phyloP scores from a whole-genome alignment of 2,329 filamentous ascomycete genomes.

The Sporothrix phasma region DNA sequence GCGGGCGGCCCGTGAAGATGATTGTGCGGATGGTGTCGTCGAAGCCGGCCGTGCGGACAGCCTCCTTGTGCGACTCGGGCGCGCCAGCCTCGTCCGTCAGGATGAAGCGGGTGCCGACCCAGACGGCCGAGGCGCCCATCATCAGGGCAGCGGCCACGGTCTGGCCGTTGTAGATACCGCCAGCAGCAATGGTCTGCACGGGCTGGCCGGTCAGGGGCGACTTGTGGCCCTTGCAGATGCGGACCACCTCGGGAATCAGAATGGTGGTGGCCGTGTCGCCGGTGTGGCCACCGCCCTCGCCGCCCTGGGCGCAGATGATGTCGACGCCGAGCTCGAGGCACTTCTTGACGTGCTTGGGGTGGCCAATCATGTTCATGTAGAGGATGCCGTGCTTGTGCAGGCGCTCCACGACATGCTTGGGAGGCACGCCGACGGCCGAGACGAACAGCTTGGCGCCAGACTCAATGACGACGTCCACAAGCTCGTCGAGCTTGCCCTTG shows the following conservation, averaged over 20 bases:
- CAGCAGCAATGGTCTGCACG: conserved; percentile 87
- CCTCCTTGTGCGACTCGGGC: conserved; percentile 87
- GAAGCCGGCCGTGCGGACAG: conserved; percentile 80
- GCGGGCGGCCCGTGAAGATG: conserved; percentile 94
- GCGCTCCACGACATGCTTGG: conserved; percentile 77
- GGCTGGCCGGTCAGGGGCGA: conserved; percentile 78
- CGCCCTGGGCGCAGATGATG: conserved; percentile 96
- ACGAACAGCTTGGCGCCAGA: conserved; percentile 89
- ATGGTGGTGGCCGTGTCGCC: conserved; percentile 87
- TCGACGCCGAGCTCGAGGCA: conserved; percentile 85
- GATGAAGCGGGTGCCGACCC: conserved; percentile 95
- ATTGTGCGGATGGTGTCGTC: conserved; percentile 96
- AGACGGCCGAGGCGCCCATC: conserved; percentile 85
- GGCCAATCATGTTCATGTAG: conserved; percentile 99
- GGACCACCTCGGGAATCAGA: conserved; percentile 84
- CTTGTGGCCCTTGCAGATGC: conserved; percentile 69
- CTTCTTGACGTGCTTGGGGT: conserved; percentile 98
- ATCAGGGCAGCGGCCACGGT: conserved; percentile 82
- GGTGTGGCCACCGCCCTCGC: conserved; percentile 93
- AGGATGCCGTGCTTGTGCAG: conserved; percentile 80
- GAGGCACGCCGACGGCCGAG: conserved; percentile 88
- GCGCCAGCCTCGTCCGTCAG: conserved; percentile 90
- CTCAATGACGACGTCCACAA: conserved; percentile 87
- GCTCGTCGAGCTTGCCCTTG: conserved; percentile 90
- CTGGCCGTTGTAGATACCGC: conserved; percentile 88